Evolutionary conservation across 2,329 filamentous ascomycete species (phyloP).

Genomic region (Ophiocordyceps camponoti-leonardi): DNA sequence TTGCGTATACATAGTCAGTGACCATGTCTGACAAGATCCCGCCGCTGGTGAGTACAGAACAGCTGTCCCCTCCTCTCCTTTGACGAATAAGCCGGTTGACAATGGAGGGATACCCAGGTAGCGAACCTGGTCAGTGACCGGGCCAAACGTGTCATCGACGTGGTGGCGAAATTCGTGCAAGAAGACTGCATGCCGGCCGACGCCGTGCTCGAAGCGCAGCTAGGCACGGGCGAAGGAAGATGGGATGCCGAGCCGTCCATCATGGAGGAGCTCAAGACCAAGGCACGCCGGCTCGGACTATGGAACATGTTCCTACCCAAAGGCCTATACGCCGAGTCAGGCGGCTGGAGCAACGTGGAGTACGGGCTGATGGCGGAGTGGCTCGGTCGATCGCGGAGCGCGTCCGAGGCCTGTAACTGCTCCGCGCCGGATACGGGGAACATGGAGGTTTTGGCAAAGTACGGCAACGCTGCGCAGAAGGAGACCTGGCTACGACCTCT

Average conservation of each 20-base stretch:
- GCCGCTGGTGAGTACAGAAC: slow-evolving; percentile 9
- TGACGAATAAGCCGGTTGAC: slow-evolving; percentile 2
- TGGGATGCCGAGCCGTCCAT: slow-evolving; percentile 68
- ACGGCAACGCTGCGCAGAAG: slow-evolving; percentile 76
- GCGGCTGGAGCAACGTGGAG: slow-evolving; percentile 87
- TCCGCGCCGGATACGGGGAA: slow-evolving; percentile 85
- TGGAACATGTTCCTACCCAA: slow-evolving; percentile 99
- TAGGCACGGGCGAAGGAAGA: slow-evolving; percentile 58
- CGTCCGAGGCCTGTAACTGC: slow-evolving; percentile 80
- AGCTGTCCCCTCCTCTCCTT: neutral
- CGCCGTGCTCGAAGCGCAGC: slow-evolving; percentile 59
- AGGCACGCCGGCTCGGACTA: slow-evolving; percentile 66
- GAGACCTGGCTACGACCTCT: slow-evolving; percentile 65
- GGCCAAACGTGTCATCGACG: slow-evolving; percentile 68
- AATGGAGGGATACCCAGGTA: slow-evolving; percentile 15
- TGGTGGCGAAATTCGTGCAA: slow-evolving; percentile 91
- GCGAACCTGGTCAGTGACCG: slow-evolving; percentile 56
- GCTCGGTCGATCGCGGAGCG: slow-evolving; percentile 69
- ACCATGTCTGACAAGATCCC: slow-evolving; percentile 17
- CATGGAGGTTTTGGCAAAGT: slow-evolving; percentile 90
- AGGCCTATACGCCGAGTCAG: slow-evolving; percentile 88
- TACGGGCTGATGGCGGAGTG: slow-evolving; percentile 97
- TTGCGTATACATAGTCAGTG: neutral
- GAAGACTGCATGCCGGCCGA: slow-evolving; percentile 88
- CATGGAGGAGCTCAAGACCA: slow-evolving; percentile 76